phyloP scores from a whole-genome alignment of 192 early-diverging fungal genomes.

The Coemansia sp. region DNA sequence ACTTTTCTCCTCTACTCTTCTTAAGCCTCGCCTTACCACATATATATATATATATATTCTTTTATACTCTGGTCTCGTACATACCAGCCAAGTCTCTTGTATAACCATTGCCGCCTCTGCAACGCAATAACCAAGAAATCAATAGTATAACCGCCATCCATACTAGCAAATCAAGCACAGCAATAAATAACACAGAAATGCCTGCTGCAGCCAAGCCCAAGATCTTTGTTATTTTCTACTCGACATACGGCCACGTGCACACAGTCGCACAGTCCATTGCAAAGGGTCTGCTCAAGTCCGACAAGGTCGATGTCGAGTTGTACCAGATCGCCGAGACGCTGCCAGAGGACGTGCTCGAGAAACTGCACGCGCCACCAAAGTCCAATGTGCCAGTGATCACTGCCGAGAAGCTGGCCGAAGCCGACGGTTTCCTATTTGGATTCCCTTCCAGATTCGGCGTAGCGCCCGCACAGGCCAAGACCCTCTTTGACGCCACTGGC shows the following conservation, averaged over 20 bases:
- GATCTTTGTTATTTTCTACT: constrained; percentile 65
- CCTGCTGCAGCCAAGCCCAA: constrained; percentile 30
- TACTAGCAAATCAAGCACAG: too few species aligned
- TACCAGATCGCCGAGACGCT: constrained; percentile 60
- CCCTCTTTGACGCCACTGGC: constrained; percentile 27
- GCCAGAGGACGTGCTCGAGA: constrained; percentile 53
- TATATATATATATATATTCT: too few species aligned
- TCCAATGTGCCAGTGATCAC: constrained; percentile 52
- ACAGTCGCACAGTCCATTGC: constrained; percentile 56
- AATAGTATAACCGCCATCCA: too few species aligned
- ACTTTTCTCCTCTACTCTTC: too few species aligned
- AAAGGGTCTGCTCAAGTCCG: constrained; percentile 55
- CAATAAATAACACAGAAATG: constrained; percentile 7
- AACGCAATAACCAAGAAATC: too few species aligned
- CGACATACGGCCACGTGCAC: constrained; percentile 65
- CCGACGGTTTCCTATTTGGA: constrained; percentile 38
- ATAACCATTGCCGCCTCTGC: too few species aligned
- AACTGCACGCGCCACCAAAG: constrained; percentile 58
- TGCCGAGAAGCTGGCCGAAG: constrained; percentile 51
- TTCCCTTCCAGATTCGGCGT: constrained; percentile 33
- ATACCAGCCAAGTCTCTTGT: too few species aligned
- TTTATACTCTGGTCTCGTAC: too few species aligned
- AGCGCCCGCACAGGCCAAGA: constrained; percentile 26
- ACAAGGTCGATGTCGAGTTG: constrained; percentile 47
- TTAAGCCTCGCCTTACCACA: too few species aligned